Evolutionary conservation across 441 rosid genomes (phyloP), one percentile per base, ranked within the genome.

Genomic region (Lepidium campestre): DNA sequence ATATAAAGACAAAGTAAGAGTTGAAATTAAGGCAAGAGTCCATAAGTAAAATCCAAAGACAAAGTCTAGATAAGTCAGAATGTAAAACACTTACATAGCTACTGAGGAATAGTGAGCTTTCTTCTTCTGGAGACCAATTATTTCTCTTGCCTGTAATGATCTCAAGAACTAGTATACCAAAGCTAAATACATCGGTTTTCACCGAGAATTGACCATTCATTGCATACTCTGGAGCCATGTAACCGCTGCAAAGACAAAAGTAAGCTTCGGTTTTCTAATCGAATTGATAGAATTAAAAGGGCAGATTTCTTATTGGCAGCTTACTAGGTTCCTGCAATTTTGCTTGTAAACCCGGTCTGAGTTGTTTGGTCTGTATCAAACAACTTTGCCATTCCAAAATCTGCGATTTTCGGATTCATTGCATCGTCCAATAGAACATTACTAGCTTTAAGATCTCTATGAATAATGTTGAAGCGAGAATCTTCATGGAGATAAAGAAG

Each of bases 311-410:
- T 17, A 19, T 54, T 7, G 0, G 18, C 8, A 41, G 32, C 75
- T 62, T 62, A 70, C 74, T 53, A 70, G 17, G 74, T 70, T 35
- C 75, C 64, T 46, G 64, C 55, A 44, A 62, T 14, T 22, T 15
- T 70, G 42, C 34, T 45, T 62, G 69, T 62, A 44, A 36, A n/a
- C 49, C 36, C 31, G 4, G 31, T 55, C 13, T 47, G 69, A 27
- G 11, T 48, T 48, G 67, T 50, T 60, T 56, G 48, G 6, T 57
- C 70, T 1, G 75, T 84, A 35, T 71, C 62, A 32, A 84, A 82
- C 22, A 82, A 69, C 67, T 66, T 80, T 6, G 84, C 89, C 63
- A 77, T 25, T 52, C 90, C 83, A 46, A 83, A 85, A 72, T 85
- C 83, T 0, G 82, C 77, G 15, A 83, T 77, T 66, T 80, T 80